Evolutionary conservation across 2,329 filamentous ascomycete genomes (phyloP).

Genomic region (Penicillium decumbens): DNA sequence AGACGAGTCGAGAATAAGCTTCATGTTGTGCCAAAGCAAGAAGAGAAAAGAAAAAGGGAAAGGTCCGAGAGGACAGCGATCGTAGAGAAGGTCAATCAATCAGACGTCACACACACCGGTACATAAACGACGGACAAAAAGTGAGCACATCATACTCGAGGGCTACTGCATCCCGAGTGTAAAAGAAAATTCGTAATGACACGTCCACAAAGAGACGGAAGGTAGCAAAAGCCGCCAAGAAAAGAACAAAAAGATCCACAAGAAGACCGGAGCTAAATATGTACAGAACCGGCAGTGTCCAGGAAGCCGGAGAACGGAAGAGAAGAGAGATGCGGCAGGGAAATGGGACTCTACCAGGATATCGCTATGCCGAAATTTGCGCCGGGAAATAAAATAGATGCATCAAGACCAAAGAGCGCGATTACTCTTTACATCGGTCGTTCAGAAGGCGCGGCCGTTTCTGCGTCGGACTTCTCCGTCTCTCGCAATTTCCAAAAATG

Average conservation of each 20-base stretch:
- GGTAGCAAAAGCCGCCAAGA: slow-evolving; percentile 14
- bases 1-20: slow-evolving; percentile 7
- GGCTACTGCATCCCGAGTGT: slow-evolving; percentile 23
- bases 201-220: slow-evolving; percentile 19
- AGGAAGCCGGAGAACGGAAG: slow-evolving; percentile 3
- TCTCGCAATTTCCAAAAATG: slow-evolving; percentile 49
- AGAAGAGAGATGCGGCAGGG: slow-evolving; percentile 9
- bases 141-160: slow-evolving; percentile 33
- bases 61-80: slow-evolving; percentile 17
- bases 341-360: slow-evolving; percentile 16
- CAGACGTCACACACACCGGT: slow-evolving; percentile 26
- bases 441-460: slow-evolving; percentile 20
- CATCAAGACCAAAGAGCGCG: slow-evolving; percentile 13
- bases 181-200: slow-evolving; percentile 35
- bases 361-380: slow-evolving; percentile 28
- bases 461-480: slow-evolving; percentile 33
- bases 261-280: slow-evolving; percentile 20
- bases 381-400: slow-evolving; percentile 23
- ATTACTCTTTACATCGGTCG: slow-evolving; percentile 18
- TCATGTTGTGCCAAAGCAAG: slow-evolving; percentile 9
- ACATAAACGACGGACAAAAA: slow-evolving; percentile 36
- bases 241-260: slow-evolving; percentile 20
- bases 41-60: slow-evolving; percentile 14
- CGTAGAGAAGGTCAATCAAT: slow-evolving; percentile 25
- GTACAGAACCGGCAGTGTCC: slow-evolving; percentile 20